Conservation (phyloP, 768 basidiomycete genomes). For the Fomitopsis pulvina region DNA sequence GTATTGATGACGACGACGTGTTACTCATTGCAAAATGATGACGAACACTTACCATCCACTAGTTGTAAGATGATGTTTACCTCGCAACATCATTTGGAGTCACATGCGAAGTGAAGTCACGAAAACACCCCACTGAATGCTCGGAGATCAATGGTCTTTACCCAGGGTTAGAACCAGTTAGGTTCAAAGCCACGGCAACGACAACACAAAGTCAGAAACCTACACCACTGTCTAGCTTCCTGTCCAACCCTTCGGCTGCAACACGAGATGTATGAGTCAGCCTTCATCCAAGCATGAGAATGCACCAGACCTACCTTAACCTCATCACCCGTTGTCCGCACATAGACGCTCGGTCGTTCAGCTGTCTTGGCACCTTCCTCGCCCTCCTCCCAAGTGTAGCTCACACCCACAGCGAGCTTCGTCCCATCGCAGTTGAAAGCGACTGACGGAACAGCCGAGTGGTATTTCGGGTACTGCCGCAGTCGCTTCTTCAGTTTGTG, state of each 20-base stretch:
- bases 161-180: too few relatives aligned
- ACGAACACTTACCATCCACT: too few relatives aligned
- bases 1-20: too few relatives aligned
- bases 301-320: conserved; percentile 46
- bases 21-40: too few relatives aligned
- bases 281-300: background rate
- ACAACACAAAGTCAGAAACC: background rate
- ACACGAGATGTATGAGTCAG: background rate
- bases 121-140: too few relatives aligned
- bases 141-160: too few relatives aligned
- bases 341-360: conserved; percentile 52
- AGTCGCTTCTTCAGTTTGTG: conserved; percentile 94
- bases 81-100: too few relatives aligned
- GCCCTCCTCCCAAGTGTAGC: conserved; percentile 90
- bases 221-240: conserved; percentile 11
- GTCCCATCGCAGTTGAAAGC: conserved; percentile 82
- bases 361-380: conserved; percentile 64
- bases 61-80: too few relatives aligned
- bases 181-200: too few relatives aligned
- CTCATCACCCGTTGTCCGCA: conserved; percentile 68
- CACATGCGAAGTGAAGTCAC: too few relatives aligned
- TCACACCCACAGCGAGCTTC: conserved; percentile 75
- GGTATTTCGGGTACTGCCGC: conserved; percentile 81
- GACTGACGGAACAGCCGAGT: conserved; percentile 66
- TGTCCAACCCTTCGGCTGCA: conserved; percentile 24